Base-by-base conservation (phyloP, 257 asterid species). In the Nicotiana noctiflora region DNA sequence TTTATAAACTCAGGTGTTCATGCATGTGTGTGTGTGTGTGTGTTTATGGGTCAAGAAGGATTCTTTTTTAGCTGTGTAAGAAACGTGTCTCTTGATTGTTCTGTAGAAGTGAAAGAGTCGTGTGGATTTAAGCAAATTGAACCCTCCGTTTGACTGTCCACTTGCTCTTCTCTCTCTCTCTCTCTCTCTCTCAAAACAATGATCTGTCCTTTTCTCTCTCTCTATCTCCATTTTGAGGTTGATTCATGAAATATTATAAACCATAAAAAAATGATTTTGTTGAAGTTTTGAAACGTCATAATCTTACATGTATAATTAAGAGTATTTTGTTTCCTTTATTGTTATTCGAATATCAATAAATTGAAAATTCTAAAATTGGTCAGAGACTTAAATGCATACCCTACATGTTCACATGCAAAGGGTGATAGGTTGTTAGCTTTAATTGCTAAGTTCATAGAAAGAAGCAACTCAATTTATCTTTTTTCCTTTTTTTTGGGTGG, bases 351-450 rank as follows among this genome's bases (percentile, higher is more conserved):
- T 46, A 72, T 46, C 37, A 18, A 72, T 72, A 46, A 68, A 72
- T 46, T 72, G 37, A 72, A 12, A 46, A 72, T 72, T 72, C 40
- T 72, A 8, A 34, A 52, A 49, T 23, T 29, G 74, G 75, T 70
- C 61, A 66, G 72, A 37, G 79, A 82, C 84, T 84, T 89, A 79
- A 91, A 83, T 89, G 89, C 91, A 25, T 81, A 85, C 72, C 90
- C 82, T 85, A 68, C 84, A 77, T 70, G 86, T 85, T 82, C 93
- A 85, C 90, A 88, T 87, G 93, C 88, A 88, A 84, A 32, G 56
- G 56, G 88, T 83, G 85, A 81, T 76, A 8, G 80, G 80, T 75
- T 81, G 81, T 32, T 86, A 40, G 82, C 84, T 66, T 85, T 85
- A 84, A 85, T 57, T 85, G 81, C 82, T 29, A 62, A 81, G 55